phyloP scores from a whole-genome alignment of 2,329 filamentous ascomycete genomes.

The Calonectria montana region DNA sequence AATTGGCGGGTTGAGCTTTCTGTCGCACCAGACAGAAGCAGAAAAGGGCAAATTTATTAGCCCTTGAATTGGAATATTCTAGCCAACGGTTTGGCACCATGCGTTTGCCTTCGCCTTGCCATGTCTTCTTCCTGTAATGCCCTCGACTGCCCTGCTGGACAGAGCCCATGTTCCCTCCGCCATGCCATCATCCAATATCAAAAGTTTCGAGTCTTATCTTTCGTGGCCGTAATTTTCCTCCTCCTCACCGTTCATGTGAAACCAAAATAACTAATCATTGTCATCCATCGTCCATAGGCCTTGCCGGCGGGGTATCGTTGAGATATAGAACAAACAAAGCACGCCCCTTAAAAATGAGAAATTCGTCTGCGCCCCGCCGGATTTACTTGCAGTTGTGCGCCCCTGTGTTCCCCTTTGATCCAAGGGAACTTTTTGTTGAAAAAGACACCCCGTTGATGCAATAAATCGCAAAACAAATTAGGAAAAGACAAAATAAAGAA shows the following conservation, averaged over 20 bases:
- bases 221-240: not conserved
- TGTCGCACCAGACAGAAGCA: conserved; percentile 21
- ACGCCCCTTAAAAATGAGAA: conserved; percentile 44
- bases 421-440: conserved; percentile 57
- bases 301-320: conserved; percentile 54
- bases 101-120: not conserved
- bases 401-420: conserved; percentile 40
- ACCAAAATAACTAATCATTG: conserved; percentile 21
- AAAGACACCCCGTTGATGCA: conserved; percentile 50
- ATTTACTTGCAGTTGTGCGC: conserved; percentile 37
- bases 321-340: conserved; percentile 52
- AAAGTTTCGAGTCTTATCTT: not conserved
- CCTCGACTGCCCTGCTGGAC: not conserved
- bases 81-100: conserved; percentile 3
- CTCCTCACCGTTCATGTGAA: not conserved
- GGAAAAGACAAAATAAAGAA: conserved; percentile 15
- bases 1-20: conserved; percentile 17
- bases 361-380: conserved; percentile 45
- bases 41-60: not conserved
- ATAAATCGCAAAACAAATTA: conserved; percentile 22
- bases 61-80: conserved; percentile 18
- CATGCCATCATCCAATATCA: not conserved
- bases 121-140: not conserved
- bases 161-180: conserved; percentile 1
- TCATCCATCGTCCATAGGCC: conserved; percentile 46